Evolutionary conservation across 306 rosid genomes (phyloP).

Genomic region (Cajanus cajan): DNA sequence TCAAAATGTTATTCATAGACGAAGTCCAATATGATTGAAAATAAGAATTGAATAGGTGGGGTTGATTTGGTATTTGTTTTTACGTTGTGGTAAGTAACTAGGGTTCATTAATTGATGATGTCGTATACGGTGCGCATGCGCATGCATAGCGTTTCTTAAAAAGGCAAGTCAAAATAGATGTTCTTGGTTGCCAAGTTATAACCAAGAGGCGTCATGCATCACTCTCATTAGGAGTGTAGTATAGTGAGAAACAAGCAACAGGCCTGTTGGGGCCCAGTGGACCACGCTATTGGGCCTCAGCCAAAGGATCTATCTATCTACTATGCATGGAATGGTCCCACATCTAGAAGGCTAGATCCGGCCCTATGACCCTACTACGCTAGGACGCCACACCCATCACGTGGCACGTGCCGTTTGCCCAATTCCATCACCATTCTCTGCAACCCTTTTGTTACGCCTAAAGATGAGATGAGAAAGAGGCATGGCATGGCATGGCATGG

Average conservation of each 20-base stretch:
- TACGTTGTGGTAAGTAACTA: background rate
- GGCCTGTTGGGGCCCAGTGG: constrained; percentile 34
- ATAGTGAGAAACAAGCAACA: background rate
- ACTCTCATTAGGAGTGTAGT: background rate
- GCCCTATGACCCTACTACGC: background rate
- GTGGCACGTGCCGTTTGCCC: constrained; percentile 38
- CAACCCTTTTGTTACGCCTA: constrained; percentile 27
- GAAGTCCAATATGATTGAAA: too few relatives aligned
- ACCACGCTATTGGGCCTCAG: constrained; percentile 36
- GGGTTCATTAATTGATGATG: constrained; percentile 20
- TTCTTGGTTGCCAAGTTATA: constrained; percentile 11
- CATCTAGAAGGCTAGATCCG: constrained; percentile 34
- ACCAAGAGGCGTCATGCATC: constrained; percentile 1
- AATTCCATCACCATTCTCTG: constrained; percentile 33
- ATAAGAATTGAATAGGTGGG: too few relatives aligned
- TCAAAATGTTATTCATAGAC: too few relatives aligned
- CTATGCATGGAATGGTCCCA: constrained; percentile 28
- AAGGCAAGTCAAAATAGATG: constrained; percentile 33
- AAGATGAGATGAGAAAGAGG: background rate
- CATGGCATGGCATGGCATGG: constrained; percentile 12
- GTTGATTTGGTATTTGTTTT: background rate
- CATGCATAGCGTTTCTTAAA: background rate
- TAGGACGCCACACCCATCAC: background rate
- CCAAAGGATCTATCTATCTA: too few relatives aligned
- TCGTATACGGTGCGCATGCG: constrained; percentile 34